Evolutionary conservation across 2,329 filamentous ascomycete species (phyloP), one percentile per base, ranked within the genome.

Genomic region (Colletotrichum costaricense): DNA sequence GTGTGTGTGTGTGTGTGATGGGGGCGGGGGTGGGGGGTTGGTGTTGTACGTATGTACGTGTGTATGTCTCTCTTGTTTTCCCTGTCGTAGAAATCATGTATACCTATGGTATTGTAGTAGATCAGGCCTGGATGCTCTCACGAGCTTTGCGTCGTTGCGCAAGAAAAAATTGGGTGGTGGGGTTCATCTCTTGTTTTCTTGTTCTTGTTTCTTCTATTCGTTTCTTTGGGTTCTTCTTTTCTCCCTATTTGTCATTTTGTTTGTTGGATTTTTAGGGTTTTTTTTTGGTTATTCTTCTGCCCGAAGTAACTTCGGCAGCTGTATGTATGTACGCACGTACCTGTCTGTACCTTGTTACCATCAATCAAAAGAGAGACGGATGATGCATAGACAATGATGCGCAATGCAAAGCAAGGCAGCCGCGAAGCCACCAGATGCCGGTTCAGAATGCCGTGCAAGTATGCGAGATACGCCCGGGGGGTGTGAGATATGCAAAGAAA

Each of bases 121-220:
- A 76, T 73, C 69, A 76, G 73, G 74, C 64, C 67, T 65, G 69
- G 58, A 69, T 69, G 76, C 76, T 76, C 76, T 77, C 76, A 75
- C 76, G 76, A 74, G 76, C 76, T 67, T 64, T 73, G 69, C 65
- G 65, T 69, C 38, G 58, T 63, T 35, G 58, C 46, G 35, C 49
- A 58, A 57, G 56, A 38, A 56, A 52, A 72, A 24, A n/a, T 30
- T 58, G 11, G 64, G 24, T 28, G 19, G 49, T 54, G 56, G 28
- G 42, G 60, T 14, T 63, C 49, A n/a, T 52, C 24, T 52, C 22
- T n/a, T 63, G 22, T 46, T 54, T 69, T 60, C 63, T 59, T 38
- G n/a, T 72, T 46, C n/a, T 60, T 38, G 24, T 56, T 62, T 16
- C n/a, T n/a, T 30, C 19, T 63, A 46, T 42, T 69, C 22, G 63